Percentiles rank a stretch among this genome's conserved stretches.
Evolutionary conservation across 2,329 filamentous ascomycete genomes (phyloP).

Genomic region (Ascochyta viciae-villosae): DNA sequence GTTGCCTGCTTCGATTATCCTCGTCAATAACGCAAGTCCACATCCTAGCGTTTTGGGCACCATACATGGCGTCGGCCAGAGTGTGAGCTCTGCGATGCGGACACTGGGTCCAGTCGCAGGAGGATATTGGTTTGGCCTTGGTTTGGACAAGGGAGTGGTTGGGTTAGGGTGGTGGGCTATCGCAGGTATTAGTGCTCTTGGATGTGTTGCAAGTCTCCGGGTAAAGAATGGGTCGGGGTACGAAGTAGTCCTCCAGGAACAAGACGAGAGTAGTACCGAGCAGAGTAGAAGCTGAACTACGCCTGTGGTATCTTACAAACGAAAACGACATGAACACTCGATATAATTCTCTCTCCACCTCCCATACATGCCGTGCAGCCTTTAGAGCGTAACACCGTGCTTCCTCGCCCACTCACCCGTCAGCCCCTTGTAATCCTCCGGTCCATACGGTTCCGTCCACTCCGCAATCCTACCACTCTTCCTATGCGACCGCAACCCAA

Average conservation of each 20-base stretch:
- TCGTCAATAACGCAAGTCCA: conserved; percentile 66
- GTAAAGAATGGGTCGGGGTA: conserved; percentile 8
- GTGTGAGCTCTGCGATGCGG: conserved; percentile 60
- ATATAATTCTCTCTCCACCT: not conserved
- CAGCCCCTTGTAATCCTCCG: conserved; percentile 64
- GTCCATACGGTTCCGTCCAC: conserved; percentile 59
- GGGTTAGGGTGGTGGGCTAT: conserved; percentile 66
- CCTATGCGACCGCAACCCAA: conserved; percentile 12
- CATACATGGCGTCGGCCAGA: conserved; percentile 66
- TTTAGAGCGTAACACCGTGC: conserved; percentile 19
- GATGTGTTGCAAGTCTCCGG: conserved; percentile 14
- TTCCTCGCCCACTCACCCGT: conserved; percentile 59
- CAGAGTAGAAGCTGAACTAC: not conserved
- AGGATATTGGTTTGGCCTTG: conserved; percentile 55
- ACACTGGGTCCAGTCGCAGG: conserved; percentile 64
- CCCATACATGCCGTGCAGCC: not conserved
- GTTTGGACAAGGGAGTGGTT: conserved; percentile 61
- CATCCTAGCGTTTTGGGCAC: conserved; percentile 64
- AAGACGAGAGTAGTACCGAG: not conserved
- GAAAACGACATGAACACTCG: not conserved
- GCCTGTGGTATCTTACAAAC: not conserved
- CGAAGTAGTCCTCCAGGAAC: not conserved
- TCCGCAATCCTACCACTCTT: conserved; percentile 10
- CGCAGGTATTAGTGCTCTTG: conserved; percentile 28
- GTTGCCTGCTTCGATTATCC: conserved; percentile 62